Evolutionary conservation across 352 stramenopile genomes (phyloP).

Genomic region (Globisporangium uncinulatum): DNA sequence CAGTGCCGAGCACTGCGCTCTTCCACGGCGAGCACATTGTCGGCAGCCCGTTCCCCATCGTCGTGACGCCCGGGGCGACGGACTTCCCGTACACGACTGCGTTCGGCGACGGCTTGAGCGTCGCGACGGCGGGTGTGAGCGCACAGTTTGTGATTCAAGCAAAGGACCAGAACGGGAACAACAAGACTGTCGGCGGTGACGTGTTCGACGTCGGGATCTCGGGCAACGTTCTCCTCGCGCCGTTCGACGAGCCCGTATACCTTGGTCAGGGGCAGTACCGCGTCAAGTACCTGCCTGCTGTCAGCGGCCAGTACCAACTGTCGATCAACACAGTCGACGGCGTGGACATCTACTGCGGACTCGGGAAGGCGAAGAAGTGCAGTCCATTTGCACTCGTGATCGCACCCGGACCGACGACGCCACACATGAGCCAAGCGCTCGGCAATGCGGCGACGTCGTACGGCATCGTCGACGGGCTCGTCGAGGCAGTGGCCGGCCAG

Average conservation of each 20-base stretch:
- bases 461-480: conserved; percentile 77
- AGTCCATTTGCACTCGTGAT: conserved; percentile 91
- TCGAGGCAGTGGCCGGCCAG: conserved; percentile 90
- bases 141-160: conserved; percentile 93
- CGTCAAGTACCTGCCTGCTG: conserved; percentile 80
- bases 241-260: conserved; percentile 78
- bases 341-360: conserved; percentile 94
- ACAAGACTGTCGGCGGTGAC: conserved; percentile 81
- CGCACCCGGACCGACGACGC: conserved; percentile 79
- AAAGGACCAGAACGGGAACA: conserved; percentile 91
- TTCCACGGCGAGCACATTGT: conserved; percentile 91
- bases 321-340: conserved; percentile 88
- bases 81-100: conserved; percentile 95
- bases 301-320: conserved; percentile 87
- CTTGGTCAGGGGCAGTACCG: conserved; percentile 89
- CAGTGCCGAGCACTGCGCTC: conserved; percentile 76
- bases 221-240: conserved; percentile 39
- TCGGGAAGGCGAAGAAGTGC: conserved; percentile 89
- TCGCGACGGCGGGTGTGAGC: conserved; percentile 76
- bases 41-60: conserved; percentile 89
- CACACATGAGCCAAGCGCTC: conserved; percentile 87
- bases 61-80: conserved; percentile 88
- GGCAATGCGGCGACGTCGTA: conserved; percentile 48
- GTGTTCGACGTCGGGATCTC: conserved; percentile 64
- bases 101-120: conserved; percentile 67